These are phyloP conservation scores for Trypanosoma scelopori DNA, from an alignment of 208 protist genomes.

Conservation along the genomic window DNA sequence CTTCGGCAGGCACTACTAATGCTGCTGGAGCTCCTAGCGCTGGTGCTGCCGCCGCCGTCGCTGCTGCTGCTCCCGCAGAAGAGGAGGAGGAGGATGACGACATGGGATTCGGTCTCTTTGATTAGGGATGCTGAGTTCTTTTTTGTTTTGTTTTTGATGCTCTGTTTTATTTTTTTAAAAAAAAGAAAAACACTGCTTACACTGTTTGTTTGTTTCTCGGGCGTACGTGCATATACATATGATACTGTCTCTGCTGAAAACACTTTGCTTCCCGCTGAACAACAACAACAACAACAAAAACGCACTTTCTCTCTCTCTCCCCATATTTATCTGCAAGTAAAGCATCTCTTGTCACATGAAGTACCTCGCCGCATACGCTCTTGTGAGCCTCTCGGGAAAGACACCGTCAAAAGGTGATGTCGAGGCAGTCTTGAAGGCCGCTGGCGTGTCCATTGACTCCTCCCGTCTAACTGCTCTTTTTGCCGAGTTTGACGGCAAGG, in stretches of 20 bases:
- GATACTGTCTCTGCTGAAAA: too few relatives aligned
- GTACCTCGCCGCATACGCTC: constrained; percentile 92
- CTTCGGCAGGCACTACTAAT: constrained; percentile 26
- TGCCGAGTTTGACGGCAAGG: constrained; percentile 88
- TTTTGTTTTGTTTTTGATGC: constrained; percentile 6
- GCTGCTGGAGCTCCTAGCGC: constrained; percentile 41
- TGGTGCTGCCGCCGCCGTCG: constrained; percentile 43
- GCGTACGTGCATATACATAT: too few relatives aligned
- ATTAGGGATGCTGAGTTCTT: constrained; percentile 44
- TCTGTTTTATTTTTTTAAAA: constrained; percentile 24
- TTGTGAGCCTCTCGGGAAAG: constrained; percentile 84
- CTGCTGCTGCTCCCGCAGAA: constrained; percentile 32
- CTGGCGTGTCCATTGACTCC: constrained; percentile 74
- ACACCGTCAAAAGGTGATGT: constrained; percentile 79
- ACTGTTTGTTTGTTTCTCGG: constrained; percentile 3
- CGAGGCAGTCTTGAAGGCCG: constrained; percentile 89
- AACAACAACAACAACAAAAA: too few relatives aligned
- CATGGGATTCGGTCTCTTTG: constrained; percentile 92
- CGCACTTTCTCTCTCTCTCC: constrained; percentile 11
- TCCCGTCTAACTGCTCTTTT: constrained; percentile 73
- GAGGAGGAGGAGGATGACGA: constrained; percentile 86
- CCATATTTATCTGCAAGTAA: constrained; percentile 13
- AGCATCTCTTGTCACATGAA: constrained; percentile 17
- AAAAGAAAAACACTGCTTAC: too few relatives aligned
- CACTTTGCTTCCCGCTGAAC: too few relatives aligned